Evolutionary conservation across 805 yeast species (phyloP).

Genomic region (Kazachstania viticola): DNA sequence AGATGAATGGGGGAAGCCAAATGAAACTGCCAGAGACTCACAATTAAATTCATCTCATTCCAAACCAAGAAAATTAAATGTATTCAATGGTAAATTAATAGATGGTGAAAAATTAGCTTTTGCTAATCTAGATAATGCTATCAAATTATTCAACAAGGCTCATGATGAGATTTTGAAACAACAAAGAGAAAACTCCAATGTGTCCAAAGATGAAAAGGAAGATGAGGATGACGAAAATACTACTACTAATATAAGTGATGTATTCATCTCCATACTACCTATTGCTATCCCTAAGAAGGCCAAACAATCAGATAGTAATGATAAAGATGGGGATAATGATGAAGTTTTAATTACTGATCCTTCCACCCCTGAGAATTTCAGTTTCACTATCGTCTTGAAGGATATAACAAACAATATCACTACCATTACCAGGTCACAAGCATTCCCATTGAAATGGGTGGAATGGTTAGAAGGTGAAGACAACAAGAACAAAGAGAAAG

Average conservation of each 20-base stretch:
- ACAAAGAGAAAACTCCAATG: constrained; percentile 10
- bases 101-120: constrained; percentile 83
- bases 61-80: constrained; percentile 39
- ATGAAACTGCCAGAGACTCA: constrained; percentile 1
- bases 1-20: constrained; percentile 36
- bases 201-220: constrained; percentile 9
- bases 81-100: constrained; percentile 62
- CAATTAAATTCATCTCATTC: constrained; percentile 1
- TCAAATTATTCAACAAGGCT: constrained; percentile 31
- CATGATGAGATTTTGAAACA: constrained; percentile 22
- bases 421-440: constrained; percentile 70
- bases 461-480: constrained; percentile 57
- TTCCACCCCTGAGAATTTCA: constrained; percentile 42
- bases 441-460: constrained; percentile 85
- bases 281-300: constrained; percentile 27
- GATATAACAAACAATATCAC: constrained; percentile 73
- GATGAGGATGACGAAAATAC: constrained; percentile 6
- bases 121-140: constrained; percentile 76
- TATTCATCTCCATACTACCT: constrained; percentile 64
- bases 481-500: constrained; percentile 16
- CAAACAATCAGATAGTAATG: constrained; percentile 6
- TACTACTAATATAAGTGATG: constrained; percentile 36
- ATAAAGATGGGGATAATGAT: constrained; percentile 7
- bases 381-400: constrained; percentile 61
- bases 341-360: constrained; percentile 29